Percentiles rank a stretch among this genome's conserved stretches.
Evolutionary conservation across 345 rosid genomes (phyloP).

Genomic region (Syzygium jambos): DNA sequence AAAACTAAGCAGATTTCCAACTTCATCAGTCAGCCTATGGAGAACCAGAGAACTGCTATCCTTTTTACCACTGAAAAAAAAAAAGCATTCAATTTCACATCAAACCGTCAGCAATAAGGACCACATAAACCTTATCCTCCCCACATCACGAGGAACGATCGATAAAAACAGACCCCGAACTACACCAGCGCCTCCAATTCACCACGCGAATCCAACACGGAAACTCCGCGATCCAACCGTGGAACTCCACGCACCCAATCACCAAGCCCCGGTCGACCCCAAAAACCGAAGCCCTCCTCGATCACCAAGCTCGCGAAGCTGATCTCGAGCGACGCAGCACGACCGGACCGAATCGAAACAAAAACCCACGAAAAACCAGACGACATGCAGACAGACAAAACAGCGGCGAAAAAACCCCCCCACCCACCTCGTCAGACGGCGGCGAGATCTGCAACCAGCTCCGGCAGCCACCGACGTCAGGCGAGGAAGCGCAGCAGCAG

Average conservation of each 20-base stretch:
- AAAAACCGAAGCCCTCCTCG: not conserved
- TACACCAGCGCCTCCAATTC: not conserved
- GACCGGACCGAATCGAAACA: not conserved
- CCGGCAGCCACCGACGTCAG: not conserved
- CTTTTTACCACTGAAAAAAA: not conserved
- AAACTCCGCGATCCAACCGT: not conserved
- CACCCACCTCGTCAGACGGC: not conserved
- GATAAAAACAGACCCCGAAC: not conserved
- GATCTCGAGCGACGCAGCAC: not conserved
- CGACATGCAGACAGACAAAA: not conserved
- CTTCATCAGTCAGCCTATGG: not conserved
- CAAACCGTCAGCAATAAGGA: not conserved
- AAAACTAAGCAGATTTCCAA: not conserved
- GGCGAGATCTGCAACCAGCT: not conserved
- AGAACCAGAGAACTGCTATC: not conserved
- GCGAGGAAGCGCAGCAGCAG: not conserved
- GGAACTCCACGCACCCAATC: not conserved
- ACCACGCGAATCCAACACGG: not conserved
- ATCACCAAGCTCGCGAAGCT: not conserved
- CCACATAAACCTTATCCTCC: not conserved
- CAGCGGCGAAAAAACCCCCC: no score
- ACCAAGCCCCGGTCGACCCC: not conserved
- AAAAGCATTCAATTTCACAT: not conserved
- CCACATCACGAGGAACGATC: not conserved
- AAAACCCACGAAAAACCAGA: not conserved